A percentile compares a stretch with the other conserved stretches of the same genome.
Conservation (phyloP, 202 grass and related monocot genomes). For the Dendrocalamus latiflorus region DNA sequence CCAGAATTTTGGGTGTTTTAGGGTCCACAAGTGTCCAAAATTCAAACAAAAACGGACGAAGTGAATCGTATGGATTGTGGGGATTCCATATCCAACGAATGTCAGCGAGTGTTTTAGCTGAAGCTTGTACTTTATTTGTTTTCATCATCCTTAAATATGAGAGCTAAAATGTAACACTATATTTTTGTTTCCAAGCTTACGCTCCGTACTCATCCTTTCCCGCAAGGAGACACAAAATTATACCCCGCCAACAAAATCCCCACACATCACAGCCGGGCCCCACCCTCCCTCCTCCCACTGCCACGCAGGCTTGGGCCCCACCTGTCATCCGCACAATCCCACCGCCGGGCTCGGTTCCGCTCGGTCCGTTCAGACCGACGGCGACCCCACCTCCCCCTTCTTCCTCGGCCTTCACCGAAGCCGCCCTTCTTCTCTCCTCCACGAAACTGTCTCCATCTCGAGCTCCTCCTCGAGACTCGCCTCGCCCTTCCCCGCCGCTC, state of each 20-base stretch:
- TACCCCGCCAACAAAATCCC: neutral
- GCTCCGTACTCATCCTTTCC: too few relatives aligned
- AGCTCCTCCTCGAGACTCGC: neutral
- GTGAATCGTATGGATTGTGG: too few relatives aligned
- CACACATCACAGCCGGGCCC: neutral
- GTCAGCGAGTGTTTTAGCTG: neutral
- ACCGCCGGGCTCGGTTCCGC: neutral
- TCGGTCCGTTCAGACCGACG: conserved; percentile 30
- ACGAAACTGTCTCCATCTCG: conserved; percentile 18
- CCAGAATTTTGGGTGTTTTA: too few relatives aligned
- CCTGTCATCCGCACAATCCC: conserved; percentile 9
- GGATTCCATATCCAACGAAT: neutral
- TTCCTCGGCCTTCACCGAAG: conserved; percentile 43
- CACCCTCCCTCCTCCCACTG: neutral
- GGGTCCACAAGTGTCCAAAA: too few relatives aligned
- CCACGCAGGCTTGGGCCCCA: neutral
- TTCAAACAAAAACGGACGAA: too few relatives aligned
- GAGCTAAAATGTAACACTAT: neutral
- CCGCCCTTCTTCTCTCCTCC: conserved; percentile 21
- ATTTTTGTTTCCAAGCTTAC: too few relatives aligned
- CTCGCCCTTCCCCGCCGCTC: neutral
- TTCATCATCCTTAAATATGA: neutral
- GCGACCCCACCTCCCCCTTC: conserved; percentile 31
- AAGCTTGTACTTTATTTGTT: neutral
- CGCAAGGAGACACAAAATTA: neutral